Conservation (phyloP, 129 eudicot genomes). For the Tagetes patula region DNA sequence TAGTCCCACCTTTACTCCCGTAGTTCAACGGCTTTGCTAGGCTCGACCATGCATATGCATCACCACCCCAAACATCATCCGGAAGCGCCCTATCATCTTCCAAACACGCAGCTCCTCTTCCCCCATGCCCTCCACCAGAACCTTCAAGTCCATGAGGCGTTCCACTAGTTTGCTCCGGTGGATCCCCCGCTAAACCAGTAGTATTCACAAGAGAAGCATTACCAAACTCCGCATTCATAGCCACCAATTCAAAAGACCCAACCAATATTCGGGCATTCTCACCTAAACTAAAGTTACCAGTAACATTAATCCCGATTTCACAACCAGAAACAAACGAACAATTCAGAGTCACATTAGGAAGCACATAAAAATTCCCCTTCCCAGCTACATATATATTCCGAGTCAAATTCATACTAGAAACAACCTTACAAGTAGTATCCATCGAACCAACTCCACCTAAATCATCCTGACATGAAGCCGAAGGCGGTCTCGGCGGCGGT, state of each 20-base stretch:
- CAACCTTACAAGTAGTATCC: slow-evolving; percentile 83
- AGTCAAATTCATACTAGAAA: slow-evolving; percentile 57
- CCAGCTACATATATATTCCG: slow-evolving; percentile 70
- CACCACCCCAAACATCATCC: slow-evolving; percentile 98
- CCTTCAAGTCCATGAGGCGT: slow-evolving; percentile 81
- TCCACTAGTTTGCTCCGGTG: slow-evolving; percentile 93
- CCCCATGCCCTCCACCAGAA: slow-evolving; percentile 94
- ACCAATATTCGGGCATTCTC: slow-evolving; percentile 51
- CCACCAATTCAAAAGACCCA: slow-evolving; percentile 52
- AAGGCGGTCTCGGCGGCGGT: slow-evolving; percentile 90
- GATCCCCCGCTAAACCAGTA: slow-evolving; percentile 66
- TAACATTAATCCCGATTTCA: slow-evolving; percentile 54
- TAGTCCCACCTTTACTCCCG: slow-evolving; percentile 93
- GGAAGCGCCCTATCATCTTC: slow-evolving; percentile 60
- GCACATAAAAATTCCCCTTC: slow-evolving; percentile 71
- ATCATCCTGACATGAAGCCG: slow-evolving; percentile 74
- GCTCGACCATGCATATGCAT: slow-evolving; percentile 73
- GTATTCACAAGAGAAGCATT: slow-evolving; percentile 68
- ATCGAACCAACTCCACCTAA: slow-evolving; percentile 78
- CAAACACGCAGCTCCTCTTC: slow-evolving; percentile 90
- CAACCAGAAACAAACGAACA: slow-evolving; percentile 62
- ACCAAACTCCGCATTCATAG: slow-evolving; percentile 57
- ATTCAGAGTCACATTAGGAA: slow-evolving; percentile 59
- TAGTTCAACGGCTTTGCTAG: slow-evolving; percentile 66
- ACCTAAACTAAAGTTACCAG: slow-evolving; percentile 83